These are phyloP conservation scores for Exobasidium rhododendri DNA, from an alignment of 1,284 basidiomycete species.

Conservation along the genomic window DNA sequence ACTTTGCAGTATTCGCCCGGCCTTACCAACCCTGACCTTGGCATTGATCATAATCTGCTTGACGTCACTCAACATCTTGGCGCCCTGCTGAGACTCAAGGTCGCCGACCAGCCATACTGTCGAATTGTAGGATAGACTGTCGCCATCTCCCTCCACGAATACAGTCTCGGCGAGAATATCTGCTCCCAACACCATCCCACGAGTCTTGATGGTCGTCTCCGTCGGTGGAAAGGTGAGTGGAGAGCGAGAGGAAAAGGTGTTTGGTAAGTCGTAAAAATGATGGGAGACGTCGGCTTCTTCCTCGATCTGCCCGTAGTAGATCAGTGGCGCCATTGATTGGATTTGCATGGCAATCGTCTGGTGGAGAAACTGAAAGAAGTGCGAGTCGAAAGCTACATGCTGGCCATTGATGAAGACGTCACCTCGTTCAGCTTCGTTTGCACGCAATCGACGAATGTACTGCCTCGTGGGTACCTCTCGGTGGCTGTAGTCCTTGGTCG, in stretches of 20 bases:
- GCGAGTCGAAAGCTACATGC: slow-evolving; percentile 66
- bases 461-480: slow-evolving; percentile 18
- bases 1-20: background rate
- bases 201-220: slow-evolving; percentile 1
- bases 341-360: slow-evolving; percentile 31
- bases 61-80: slow-evolving; percentile 61
- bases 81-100: slow-evolving; percentile 67
- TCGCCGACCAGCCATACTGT: slow-evolving; percentile 74
- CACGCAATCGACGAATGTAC: slow-evolving; percentile 32
- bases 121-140: too few species aligned
- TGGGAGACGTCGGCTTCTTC: slow-evolving; percentile 62
- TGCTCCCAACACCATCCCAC: slow-evolving; percentile 25
- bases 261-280: slow-evolving; percentile 86
- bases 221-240: slow-evolving; percentile 61
- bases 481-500: slow-evolving; percentile 4
- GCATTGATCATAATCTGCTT: background rate
- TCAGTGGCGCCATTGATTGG: slow-evolving; percentile 56
- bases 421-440: slow-evolving; percentile 28
- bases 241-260: slow-evolving; percentile 69
- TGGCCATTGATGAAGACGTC: slow-evolving; percentile 82
- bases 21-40: background rate
- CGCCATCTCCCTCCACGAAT: slow-evolving; percentile 26
- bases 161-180: background rate
- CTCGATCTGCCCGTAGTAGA: slow-evolving; percentile 68
- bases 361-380: slow-evolving; percentile 51